phyloP scores from a whole-genome alignment of 495 filamentous ascomycete genomes.

The Aspergillus baeticus region DNA sequence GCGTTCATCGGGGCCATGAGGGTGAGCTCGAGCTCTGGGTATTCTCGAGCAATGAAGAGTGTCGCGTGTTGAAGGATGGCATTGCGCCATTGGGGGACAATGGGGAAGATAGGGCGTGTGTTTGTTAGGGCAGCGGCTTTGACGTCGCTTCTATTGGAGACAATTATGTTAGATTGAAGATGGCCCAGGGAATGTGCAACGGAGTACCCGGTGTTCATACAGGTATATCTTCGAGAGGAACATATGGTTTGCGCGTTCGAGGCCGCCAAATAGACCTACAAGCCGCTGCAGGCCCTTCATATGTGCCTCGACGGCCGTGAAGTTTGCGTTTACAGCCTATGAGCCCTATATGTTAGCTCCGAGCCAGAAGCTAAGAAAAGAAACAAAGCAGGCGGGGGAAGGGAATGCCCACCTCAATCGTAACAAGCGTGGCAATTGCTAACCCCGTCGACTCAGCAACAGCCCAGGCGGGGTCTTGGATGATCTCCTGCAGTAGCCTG shows the following conservation, averaged over 20 bases:
- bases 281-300: conserved; percentile 1
- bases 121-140: conserved; percentile 6
- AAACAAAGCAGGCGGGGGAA: neutral
- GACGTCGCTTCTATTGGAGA: conserved; percentile 1
- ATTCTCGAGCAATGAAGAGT: neutral
- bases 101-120: conserved; percentile 2
- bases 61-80: conserved; percentile 3
- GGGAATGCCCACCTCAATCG: conserved; percentile 5
- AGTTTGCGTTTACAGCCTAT: conserved; percentile 5
- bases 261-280: neutral
- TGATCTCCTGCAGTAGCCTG: neutral
- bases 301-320: conserved; percentile 5
- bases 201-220: no score
- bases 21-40: neutral
- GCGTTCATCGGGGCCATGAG: neutral
- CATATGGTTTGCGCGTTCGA: no score
- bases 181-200: no score
- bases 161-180: neutral
- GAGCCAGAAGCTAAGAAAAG: neutral
- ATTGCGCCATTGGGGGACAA: conserved; percentile 3
- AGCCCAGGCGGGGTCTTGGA: neutral
- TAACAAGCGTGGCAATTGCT: neutral
- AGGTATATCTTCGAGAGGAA: neutral
- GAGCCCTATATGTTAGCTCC: neutral
- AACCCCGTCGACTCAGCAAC: conserved; percentile 5